Percentiles rank a stretch among this genome's conserved stretches.
Evolutionary conservation across 768 basidiomycete species (phyloP).

Genomic region (Leccinum truebloodii): DNA sequence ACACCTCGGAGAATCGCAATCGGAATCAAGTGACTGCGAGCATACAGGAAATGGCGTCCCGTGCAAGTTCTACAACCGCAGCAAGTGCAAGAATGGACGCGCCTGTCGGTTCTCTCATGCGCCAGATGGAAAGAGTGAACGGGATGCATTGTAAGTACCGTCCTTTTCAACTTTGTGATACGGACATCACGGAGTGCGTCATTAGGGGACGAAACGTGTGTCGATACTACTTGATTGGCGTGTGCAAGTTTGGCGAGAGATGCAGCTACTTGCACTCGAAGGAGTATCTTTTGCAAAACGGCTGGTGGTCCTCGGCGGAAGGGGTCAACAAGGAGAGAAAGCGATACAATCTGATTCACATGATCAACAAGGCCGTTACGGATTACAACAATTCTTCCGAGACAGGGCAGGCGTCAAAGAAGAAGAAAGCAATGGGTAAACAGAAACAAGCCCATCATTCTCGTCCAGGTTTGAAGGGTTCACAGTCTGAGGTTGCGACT

Average conservation of each 20-base stretch:
- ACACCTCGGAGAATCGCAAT: constrained; percentile 46
- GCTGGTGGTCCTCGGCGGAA: constrained; percentile 46
- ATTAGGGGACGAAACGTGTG: constrained; percentile 56
- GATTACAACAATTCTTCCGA: not conserved
- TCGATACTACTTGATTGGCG: constrained; percentile 39
- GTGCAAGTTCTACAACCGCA: constrained; percentile 59
- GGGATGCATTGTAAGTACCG: constrained; percentile 51
- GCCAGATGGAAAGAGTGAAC: constrained; percentile 54
- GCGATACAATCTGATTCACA: not conserved
- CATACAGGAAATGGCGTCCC: constrained; percentile 53
- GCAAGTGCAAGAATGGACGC: constrained; percentile 45
- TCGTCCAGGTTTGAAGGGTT: not conserved
- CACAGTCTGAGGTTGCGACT: not conserved
- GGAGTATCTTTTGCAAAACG: constrained; percentile 41
- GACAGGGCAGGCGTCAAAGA: not conserved
- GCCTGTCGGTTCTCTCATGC: constrained; percentile 52
- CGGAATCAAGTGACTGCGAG: constrained; percentile 55
- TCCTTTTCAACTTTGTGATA: not conserved
- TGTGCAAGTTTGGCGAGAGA: constrained; percentile 40
- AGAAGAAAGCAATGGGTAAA: constrained; percentile 2
- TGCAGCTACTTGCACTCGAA: constrained; percentile 54
- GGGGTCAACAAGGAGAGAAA: constrained; percentile 6
- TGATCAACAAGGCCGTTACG: not conserved
- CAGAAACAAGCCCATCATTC: not conserved
- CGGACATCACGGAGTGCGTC: not conserved